phyloP scores from a whole-genome alignment of 768 basidiomycete species.

The Pleurotus sapidus region DNA sequence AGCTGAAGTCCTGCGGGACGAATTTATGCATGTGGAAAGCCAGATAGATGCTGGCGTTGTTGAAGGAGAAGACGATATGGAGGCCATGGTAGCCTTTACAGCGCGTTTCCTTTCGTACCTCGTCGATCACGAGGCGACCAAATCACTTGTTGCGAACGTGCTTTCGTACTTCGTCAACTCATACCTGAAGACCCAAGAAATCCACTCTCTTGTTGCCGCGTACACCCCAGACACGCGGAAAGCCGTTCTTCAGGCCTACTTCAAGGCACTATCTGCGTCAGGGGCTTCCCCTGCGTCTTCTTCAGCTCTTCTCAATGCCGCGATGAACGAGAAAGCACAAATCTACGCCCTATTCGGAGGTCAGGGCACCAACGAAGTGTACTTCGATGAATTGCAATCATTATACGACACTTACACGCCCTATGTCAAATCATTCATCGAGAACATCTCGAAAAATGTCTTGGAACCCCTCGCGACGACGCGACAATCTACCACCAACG shows the following conservation, averaged over 20 bases:
- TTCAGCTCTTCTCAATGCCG: constrained; percentile 69
- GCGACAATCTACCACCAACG: constrained; percentile 33
- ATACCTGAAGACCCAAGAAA: constrained; percentile 70
- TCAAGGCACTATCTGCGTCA: constrained; percentile 61
- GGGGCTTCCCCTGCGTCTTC: constrained; percentile 57
- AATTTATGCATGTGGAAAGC: constrained; percentile 69
- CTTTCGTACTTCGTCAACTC: constrained; percentile 76
- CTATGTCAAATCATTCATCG: constrained; percentile 74
- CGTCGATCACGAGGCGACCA: constrained; percentile 58
- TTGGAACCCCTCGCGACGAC: constrained; percentile 69
- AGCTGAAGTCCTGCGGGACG: constrained; percentile 88
- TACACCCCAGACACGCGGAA: constrained; percentile 78
- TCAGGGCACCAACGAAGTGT: constrained; percentile 97
- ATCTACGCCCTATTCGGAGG: constrained; percentile 96
- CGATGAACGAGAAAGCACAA: constrained; percentile 58
- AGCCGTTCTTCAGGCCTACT: constrained; percentile 77
- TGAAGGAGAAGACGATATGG: constrained; percentile 51
- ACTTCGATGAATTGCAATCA: constrained; percentile 92
- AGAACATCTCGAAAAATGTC: constrained; percentile 57
- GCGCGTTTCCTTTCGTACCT: constrained; percentile 83
- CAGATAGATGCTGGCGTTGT: constrained; percentile 55
- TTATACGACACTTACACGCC: constrained; percentile 92
- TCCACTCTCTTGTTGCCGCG: constrained; percentile 76
- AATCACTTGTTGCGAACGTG: constrained; percentile 68
- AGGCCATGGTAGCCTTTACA: constrained; percentile 74